These are phyloP conservation scores for Strigomonas galati DNA, from an alignment of 208 protist genomes.

Conservation along the genomic window DNA sequence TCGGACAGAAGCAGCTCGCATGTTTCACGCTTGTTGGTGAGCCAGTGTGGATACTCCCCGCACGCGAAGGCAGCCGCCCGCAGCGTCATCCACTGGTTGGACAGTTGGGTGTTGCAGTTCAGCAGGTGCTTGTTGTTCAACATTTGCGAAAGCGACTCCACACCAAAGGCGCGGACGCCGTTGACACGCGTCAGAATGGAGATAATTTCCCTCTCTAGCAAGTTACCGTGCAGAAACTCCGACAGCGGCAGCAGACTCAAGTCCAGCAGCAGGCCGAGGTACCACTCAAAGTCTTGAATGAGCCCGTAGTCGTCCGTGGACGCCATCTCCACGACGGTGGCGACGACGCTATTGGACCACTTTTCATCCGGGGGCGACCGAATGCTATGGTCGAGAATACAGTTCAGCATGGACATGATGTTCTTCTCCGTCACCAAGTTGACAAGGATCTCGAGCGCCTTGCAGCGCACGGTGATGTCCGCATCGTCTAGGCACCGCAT, in stretches of 20 bases:
- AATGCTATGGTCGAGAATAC: constrained; percentile 60
- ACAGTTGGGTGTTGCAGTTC: constrained; percentile 30
- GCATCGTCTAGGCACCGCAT: constrained; percentile 93
- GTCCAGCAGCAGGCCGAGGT: constrained; percentile 91
- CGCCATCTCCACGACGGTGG: constrained; percentile 76
- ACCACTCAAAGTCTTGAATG: constrained; percentile 98
- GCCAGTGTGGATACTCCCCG: constrained; percentile 91
- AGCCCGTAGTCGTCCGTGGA: constrained; percentile 83
- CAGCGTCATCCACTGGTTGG: constrained; percentile 77
- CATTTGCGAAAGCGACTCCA: constrained; percentile 56
- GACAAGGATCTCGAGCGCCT: constrained; percentile 92
- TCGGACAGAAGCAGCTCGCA: constrained; percentile 46
- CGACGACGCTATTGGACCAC: constrained; percentile 93
- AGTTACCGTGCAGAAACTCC: constrained; percentile 64
- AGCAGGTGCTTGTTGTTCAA: constrained; percentile 47
- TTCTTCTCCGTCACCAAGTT: constrained; percentile 93
- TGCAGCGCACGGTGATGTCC: constrained; percentile 95
- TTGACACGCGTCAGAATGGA: constrained; percentile 93
- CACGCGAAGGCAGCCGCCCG: constrained; percentile 92
- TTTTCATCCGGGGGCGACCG: constrained; percentile 66
- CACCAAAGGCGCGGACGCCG: constrained; percentile 74
- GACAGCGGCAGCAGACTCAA: constrained; percentile 72
- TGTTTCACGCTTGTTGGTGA: constrained; percentile 46
- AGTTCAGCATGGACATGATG: constrained; percentile 75
- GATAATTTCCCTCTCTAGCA: constrained; percentile 92